Evolutionary conservation across 2,329 filamentous ascomycete genomes (phyloP).

Genomic region (Epichloe sylvatica): DNA sequence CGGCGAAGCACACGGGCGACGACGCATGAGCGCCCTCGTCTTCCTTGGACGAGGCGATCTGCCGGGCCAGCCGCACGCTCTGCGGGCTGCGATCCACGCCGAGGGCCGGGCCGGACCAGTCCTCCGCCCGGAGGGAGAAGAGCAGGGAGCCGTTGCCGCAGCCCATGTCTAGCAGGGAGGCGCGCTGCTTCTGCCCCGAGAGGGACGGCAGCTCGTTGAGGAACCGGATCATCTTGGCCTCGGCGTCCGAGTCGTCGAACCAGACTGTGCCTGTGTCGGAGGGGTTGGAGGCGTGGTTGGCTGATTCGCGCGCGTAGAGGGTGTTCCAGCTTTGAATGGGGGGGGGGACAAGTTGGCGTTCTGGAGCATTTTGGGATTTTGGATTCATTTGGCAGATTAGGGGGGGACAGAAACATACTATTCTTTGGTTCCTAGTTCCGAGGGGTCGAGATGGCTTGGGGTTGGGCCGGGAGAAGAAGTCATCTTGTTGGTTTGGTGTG

Average conservation of each 20-base stretch:
- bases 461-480: neutral
- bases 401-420: constrained; percentile 45
- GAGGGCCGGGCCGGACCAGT: constrained; percentile 56
- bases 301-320: constrained; percentile 57
- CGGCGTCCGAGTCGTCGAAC: constrained; percentile 89
- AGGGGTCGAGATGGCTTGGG: constrained; percentile 52
- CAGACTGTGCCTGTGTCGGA: constrained; percentile 79
- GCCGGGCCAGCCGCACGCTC: constrained; percentile 59
- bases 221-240: constrained; percentile 54
- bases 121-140: constrained; percentile 56
- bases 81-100: constrained; percentile 77
- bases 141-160: constrained; percentile 89
- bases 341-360: neutral
- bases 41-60: constrained; percentile 34
- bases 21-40: constrained; percentile 6
- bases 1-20: constrained; percentile 26
- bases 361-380: neutral
- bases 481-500: neutral
- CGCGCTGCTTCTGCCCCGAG: constrained; percentile 15
- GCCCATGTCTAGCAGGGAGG: constrained; percentile 69
- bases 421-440: constrained; percentile 71
- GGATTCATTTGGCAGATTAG: too few species aligned
- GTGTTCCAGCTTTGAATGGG: constrained; percentile 51
- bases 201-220: constrained; percentile 10
- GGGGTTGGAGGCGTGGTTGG: constrained; percentile 58